Evolutionary conservation across 495 filamentous ascomycete species (phyloP).

Genomic region (Tetracladium setigerum): DNA sequence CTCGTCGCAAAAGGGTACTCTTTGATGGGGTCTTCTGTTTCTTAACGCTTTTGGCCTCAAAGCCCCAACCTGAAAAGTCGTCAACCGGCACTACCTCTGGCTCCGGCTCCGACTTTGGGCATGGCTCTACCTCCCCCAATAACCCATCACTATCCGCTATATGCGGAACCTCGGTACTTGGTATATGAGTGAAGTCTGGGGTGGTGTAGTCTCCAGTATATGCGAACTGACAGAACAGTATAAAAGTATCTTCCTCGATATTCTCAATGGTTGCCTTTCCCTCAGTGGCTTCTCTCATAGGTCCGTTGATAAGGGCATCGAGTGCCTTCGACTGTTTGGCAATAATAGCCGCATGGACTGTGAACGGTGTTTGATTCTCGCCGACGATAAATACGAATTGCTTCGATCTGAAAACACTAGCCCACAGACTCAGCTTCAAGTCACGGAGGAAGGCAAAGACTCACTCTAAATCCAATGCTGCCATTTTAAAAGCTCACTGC

Average conservation of each 20-base stretch:
- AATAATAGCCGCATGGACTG: constrained; percentile 13
- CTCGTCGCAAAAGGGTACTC: constrained; percentile 1
- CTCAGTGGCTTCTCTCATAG: constrained; percentile 13
- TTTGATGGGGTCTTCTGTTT: constrained; percentile 1
- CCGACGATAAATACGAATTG: constrained; percentile 13
- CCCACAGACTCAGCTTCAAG: constrained; percentile 2
- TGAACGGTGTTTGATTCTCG: constrained; percentile 6
- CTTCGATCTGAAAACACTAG: constrained; percentile 9
- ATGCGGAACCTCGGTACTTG: background rate
- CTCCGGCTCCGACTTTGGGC: constrained; percentile 1
- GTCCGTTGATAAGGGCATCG: constrained; percentile 12
- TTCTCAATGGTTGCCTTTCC: constrained; percentile 12
- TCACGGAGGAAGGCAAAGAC: background rate
- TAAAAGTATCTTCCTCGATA: constrained; percentile 19
- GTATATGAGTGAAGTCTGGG: constrained; percentile 2
- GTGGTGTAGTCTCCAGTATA: constrained; percentile 17
- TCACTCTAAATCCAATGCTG: constrained; percentile 1
- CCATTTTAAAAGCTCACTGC: constrained; percentile 4
- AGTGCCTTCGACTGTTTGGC: constrained; percentile 15
- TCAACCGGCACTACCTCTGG: no score
- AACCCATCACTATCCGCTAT: background rate
- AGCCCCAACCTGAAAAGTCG: background rate
- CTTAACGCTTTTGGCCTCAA: background rate
- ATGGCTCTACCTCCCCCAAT: background rate
- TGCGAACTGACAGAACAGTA: constrained; percentile 15